Evolutionary conservation across 2,329 filamentous ascomycete species (phyloP).

Genomic region (Cytospora mali): DNA sequence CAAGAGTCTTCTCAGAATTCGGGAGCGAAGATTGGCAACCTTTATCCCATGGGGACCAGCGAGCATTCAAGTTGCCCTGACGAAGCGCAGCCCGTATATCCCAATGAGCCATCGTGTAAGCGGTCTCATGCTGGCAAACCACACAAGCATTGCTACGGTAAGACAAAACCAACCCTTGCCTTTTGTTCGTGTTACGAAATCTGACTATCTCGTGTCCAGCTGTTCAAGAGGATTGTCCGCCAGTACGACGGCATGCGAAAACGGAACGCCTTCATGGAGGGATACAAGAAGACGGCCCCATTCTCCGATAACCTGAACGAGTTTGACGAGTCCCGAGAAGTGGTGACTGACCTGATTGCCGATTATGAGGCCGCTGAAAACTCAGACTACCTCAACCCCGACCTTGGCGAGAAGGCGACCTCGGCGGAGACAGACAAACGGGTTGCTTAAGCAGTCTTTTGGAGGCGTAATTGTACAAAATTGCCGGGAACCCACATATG

Average conservation of each 20-base stretch:
- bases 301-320: slow-evolving; percentile 91
- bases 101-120: slow-evolving; percentile 93
- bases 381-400: slow-evolving; percentile 84
- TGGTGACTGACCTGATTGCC: slow-evolving; percentile 85
- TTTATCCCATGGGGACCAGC: slow-evolving; percentile 99
- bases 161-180: slow-evolving; percentile 33
- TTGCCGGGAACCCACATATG: background rate
- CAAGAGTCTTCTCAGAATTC: slow-evolving; percentile 94
- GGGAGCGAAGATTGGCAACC: slow-evolving; percentile 88
- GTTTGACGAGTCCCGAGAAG: slow-evolving; percentile 92
- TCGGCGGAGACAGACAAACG: slow-evolving; percentile 58
- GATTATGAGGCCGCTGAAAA: slow-evolving; percentile 97
- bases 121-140: slow-evolving; percentile 96
- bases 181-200: slow-evolving; percentile 1
- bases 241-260: slow-evolving; percentile 96
- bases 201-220: slow-evolving; percentile 42
- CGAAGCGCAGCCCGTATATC: slow-evolving; percentile 94
- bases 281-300: slow-evolving; percentile 92
- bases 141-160: slow-evolving; percentile 92
- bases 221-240: slow-evolving; percentile 91
- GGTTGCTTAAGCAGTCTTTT: slow-evolving; percentile 39
- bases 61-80: slow-evolving; percentile 94
- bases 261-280: slow-evolving; percentile 94
- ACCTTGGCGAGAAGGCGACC: slow-evolving; percentile 55
- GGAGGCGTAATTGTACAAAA: background rate